These are phyloP conservation scores for Penicillium arizonense DNA, from an alignment of 495 filamentous ascomycete species.

Conservation along the genomic window DNA sequence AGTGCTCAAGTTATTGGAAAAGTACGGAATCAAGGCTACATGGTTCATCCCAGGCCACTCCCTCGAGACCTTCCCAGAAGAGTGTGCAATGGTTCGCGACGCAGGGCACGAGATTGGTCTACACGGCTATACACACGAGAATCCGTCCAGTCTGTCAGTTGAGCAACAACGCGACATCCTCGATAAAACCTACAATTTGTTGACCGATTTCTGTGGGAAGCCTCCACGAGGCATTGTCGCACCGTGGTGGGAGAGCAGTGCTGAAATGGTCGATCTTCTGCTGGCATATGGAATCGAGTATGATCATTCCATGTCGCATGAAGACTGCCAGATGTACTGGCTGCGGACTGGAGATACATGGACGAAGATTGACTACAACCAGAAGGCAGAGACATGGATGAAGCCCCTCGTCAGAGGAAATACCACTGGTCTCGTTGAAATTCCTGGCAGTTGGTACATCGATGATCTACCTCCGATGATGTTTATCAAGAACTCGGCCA, in stretches of 20 bases:
- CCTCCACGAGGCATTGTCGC: conserved; percentile 68
- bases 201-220: conserved; percentile 74
- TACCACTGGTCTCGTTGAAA: conserved; percentile 59
- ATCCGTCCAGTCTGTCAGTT: conserved; percentile 66
- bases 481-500: conserved; percentile 61
- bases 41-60: conserved; percentile 85
- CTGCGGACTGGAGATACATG: conserved; percentile 59
- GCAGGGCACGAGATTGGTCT: conserved; percentile 78
- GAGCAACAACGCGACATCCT: conserved; percentile 75
- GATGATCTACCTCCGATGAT: conserved; percentile 64
- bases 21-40: conserved; percentile 78
- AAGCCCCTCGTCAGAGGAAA: conserved; percentile 54
- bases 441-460: conserved; percentile 67
- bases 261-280: conserved; percentile 65
- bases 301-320: conserved; percentile 65
- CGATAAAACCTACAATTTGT: conserved; percentile 70
- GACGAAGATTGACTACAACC: conserved; percentile 60
- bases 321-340: conserved; percentile 67
- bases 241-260: conserved; percentile 65
- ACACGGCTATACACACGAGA: conserved; percentile 75
- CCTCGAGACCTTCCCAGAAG: conserved; percentile 75
- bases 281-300: conserved; percentile 70
- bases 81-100: conserved; percentile 71
- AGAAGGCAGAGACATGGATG: conserved; percentile 66
- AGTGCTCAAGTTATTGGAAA: conserved; percentile 71